Evolutionary conservation across 768 basidiomycete species (phyloP).

Genomic region (Termitomyces sp.): DNA sequence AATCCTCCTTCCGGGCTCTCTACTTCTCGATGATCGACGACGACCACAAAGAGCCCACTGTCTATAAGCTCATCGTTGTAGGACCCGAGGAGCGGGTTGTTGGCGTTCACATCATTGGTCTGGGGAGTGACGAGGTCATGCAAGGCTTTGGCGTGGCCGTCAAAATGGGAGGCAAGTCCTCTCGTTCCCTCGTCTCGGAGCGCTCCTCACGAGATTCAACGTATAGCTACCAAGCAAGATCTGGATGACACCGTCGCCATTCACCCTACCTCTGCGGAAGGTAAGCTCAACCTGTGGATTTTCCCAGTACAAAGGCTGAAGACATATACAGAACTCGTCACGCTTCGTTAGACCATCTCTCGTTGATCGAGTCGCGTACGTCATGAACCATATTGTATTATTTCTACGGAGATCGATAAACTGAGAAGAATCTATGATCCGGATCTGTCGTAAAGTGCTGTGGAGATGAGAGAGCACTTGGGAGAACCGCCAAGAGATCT

Average conservation of each 20-base stretch:
- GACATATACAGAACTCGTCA: slow-evolving; percentile 42
- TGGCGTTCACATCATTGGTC: slow-evolving; percentile 91
- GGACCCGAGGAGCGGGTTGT: slow-evolving; percentile 93
- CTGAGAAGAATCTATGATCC: neutral
- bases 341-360: slow-evolving; percentile 22
- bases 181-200: neutral
- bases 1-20: slow-evolving; percentile 73
- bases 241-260: slow-evolving; percentile 89
- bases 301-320: slow-evolving; percentile 11
- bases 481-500: neutral
- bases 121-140: slow-evolving; percentile 88
- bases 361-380: neutral
- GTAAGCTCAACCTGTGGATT: slow-evolving; percentile 29
- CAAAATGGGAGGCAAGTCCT: slow-evolving; percentile 75
- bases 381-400: slow-evolving; percentile 3
- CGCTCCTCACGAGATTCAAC: slow-evolving; percentile 2
- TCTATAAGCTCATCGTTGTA: slow-evolving; percentile 85
- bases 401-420: neutral
- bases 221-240: slow-evolving; percentile 66
- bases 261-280: slow-evolving; percentile 84
- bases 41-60: slow-evolving; percentile 89
- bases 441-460: neutral
- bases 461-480: neutral
- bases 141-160: slow-evolving; percentile 98
- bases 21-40: slow-evolving; percentile 92